phyloP scores from a whole-genome alignment of 176 grass and related monocot genomes.

The Carex myosuroides region DNA sequence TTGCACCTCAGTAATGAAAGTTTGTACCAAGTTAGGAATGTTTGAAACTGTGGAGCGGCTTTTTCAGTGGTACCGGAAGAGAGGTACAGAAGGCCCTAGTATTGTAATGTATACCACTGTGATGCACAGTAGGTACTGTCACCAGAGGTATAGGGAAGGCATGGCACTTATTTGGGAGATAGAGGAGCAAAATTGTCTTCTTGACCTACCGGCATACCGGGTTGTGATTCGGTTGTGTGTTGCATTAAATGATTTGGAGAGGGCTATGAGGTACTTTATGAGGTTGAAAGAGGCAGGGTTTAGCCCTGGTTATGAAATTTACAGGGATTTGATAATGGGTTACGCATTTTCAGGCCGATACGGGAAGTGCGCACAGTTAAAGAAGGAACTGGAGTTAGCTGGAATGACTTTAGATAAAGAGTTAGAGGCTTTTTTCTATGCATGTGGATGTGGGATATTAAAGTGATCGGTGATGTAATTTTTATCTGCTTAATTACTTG shows the following conservation, averaged over 20 bases:
- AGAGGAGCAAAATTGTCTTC: slow-evolving; percentile 44
- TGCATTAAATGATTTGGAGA: slow-evolving; percentile 45
- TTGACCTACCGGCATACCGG: slow-evolving; percentile 78
- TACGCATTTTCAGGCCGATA: slow-evolving; percentile 39
- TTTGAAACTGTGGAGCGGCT: slow-evolving; percentile 53
- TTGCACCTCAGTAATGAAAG: slow-evolving; percentile 79
- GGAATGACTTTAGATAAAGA: slow-evolving; percentile 50
- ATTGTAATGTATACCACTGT: slow-evolving; percentile 89
- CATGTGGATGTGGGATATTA: neutral
- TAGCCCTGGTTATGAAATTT: slow-evolving; percentile 55
- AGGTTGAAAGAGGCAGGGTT: slow-evolving; percentile 77
- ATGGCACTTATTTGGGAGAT: slow-evolving; percentile 79
- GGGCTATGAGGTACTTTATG: slow-evolving; percentile 48
- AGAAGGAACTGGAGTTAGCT: slow-evolving; percentile 42
- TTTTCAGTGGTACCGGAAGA: slow-evolving; percentile 58
- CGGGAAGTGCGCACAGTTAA: slow-evolving; percentile 53
- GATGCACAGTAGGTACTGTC: slow-evolving; percentile 58
- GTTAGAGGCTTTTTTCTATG: slow-evolving; percentile 20
- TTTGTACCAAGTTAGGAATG: slow-evolving; percentile 62
- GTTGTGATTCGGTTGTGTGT: slow-evolving; percentile 62
- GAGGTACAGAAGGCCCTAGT: slow-evolving; percentile 7
- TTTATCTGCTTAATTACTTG: neutral
- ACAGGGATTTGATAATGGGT: slow-evolving; percentile 40
- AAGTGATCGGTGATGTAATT: neutral
- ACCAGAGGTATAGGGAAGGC: slow-evolving; percentile 46